Evolutionary conservation across 805 yeast species (phyloP), one percentile per base, ranked within the genome.

Genomic region (Wickerhamomyces bisporus): DNA sequence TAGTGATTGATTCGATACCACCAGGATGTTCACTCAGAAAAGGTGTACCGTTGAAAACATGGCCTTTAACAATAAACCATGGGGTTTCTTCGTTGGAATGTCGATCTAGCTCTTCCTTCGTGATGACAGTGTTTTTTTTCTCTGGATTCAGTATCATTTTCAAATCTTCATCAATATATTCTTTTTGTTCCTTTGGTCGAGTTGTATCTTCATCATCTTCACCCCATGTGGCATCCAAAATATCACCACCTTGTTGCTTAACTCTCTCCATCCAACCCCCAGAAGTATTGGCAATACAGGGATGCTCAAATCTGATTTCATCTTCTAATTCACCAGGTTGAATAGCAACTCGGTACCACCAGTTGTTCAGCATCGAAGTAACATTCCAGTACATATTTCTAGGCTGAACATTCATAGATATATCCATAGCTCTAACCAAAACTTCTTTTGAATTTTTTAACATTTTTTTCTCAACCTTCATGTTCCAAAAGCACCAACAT

Each of bases 231-330:
- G 42, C 30, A 24, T 51, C 53, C n/a, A 57, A 38, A 8, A 58
- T 34, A 35, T 59, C 53, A 30, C 64, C 64, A 19, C 62, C 62
- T 26, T 52, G 45, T 6, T 46, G 46, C 35, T 59, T 60, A 18
- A 61, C 61, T 28, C 62, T 47, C 28, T 60, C 65, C 65, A 61
- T 61, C 66, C 66, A 61, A 4, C 66, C 66, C 38, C 57, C 61
- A 6, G 50, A 34, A 15, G 42, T 49, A 24, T 44, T 52, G 3
- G 62, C 59, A 26, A 37, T 24, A 26, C 44, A 48, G 1, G 62
- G 62, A 38, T 56, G 62, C 38, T 57, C 55, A 43, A 53, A 58
- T 34, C 39, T 42, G 20, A 49, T 42, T 21, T 42, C 47, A 19
- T 39, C 42, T 14, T 32, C 39, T 30, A 20, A 15, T 14, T 15